Evolutionary conservation across 192 early-diverging fungal genomes (phyloP).

Genomic region (Martensiomyces pterosporus): DNA sequence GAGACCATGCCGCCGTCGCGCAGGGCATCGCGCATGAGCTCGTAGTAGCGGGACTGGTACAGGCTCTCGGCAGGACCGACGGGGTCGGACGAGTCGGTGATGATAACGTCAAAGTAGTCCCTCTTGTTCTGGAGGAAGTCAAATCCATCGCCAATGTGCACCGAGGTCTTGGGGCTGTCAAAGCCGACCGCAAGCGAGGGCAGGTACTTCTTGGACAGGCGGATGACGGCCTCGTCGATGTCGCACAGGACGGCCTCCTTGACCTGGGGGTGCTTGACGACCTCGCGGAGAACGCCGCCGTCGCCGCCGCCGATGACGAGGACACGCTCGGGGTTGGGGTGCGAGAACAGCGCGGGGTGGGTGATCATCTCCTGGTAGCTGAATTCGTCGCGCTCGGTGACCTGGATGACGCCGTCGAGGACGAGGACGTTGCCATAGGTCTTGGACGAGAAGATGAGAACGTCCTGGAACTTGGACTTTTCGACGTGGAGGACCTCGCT

Average conservation of each 20-base stretch:
- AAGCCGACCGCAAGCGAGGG: conserved; percentile 93
- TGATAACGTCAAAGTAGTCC: conserved; percentile 93
- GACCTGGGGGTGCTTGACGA: conserved; percentile 94
- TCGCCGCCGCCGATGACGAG: conserved; percentile 99
- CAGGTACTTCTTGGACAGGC: conserved; percentile 89
- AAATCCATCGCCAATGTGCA: conserved; percentile 96
- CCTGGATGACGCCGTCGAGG: conserved; percentile 97
- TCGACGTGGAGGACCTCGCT: conserved; percentile 93
- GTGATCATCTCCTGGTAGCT: conserved; percentile 99
- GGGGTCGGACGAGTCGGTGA: conserved; percentile 98
- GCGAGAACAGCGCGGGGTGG: conserved; percentile 88
- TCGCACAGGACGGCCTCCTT: conserved; percentile 92
- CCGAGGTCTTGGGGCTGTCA: conserved; percentile 88
- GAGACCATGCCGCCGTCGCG: conserved; percentile 87
- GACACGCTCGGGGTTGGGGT: conserved; percentile 92
- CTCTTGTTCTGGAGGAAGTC: conserved; percentile 84
- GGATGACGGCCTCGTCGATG: conserved; percentile 94
- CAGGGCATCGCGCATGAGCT: conserved; percentile 89
- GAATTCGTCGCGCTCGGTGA: conserved; percentile 98
- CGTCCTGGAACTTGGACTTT: conserved; percentile 94
- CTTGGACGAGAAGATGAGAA: conserved; percentile 93
- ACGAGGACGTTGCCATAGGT: conserved; percentile 96
- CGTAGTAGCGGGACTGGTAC: conserved; percentile 89
- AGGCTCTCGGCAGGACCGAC: conserved; percentile 95
- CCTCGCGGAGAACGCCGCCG: conserved; percentile 97